Conservation (phyloP, 1,139 yeast species). For the Pneumocystis jirovecii region DNA sequence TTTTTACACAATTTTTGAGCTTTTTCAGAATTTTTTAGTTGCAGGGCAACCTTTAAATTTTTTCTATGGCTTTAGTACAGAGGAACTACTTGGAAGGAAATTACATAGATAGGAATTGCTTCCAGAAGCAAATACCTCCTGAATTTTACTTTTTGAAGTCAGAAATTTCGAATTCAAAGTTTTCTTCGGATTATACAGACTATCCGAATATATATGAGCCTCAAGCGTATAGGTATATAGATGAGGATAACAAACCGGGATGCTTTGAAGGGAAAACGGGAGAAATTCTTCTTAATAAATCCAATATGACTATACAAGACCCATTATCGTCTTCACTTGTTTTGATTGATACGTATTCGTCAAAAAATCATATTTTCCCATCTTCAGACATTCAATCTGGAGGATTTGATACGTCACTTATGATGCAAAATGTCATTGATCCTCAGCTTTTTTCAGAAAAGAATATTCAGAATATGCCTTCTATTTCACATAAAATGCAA, state of each 20-base stretch:
- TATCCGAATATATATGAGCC: not conserved
- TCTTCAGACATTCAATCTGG: not conserved
- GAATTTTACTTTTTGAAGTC: not conserved
- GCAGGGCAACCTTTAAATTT: not conserved
- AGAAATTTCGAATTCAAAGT: not conserved
- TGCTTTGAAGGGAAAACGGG: not conserved
- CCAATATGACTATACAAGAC: not conserved
- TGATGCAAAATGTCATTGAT: not conserved
- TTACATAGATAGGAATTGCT: not conserved
- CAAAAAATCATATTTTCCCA: not conserved
- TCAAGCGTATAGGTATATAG: not conserved
- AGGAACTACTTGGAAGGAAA: not conserved
- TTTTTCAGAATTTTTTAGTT: not conserved
- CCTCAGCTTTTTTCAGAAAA: not conserved
- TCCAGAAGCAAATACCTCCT: not conserved
- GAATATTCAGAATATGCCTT: not conserved
- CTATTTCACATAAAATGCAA: not conserved
- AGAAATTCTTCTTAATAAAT: not conserved
- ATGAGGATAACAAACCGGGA: not conserved
- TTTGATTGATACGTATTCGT: not conserved
- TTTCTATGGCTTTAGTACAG: not conserved
- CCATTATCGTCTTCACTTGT: not conserved
- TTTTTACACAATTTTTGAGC: not conserved
- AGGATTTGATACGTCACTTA: not conserved
- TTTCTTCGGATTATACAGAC: not conserved